Evolutionary conservation across 768 basidiomycete genomes (phyloP).

Genomic region (Lentinula sp.): DNA sequence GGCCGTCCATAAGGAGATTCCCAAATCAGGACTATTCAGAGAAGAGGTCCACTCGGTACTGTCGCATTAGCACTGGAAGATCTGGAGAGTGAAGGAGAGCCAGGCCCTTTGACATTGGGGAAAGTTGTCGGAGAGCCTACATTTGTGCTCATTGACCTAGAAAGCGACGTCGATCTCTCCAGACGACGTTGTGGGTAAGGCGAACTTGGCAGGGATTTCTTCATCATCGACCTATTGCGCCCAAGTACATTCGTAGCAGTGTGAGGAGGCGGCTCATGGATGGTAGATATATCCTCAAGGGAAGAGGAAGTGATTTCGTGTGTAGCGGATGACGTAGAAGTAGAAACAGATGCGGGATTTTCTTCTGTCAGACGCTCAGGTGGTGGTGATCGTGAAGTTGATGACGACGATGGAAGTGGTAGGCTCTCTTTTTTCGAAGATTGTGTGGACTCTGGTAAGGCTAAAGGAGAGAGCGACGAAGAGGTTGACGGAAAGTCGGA

Average conservation of each 20-base stretch:
- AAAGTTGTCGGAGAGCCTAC: not conserved
- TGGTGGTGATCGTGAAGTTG: not conserved
- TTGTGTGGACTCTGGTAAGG: not conserved
- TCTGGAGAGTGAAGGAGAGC: not conserved
- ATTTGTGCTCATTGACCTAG: not conserved
- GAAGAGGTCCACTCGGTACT: not conserved
- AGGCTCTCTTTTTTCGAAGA: not conserved
- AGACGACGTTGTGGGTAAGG: conserved; percentile 1
- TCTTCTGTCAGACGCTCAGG: not conserved
- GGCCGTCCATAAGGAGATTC: too few relatives aligned
- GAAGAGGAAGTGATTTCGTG: not conserved
- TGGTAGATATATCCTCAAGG: not conserved
- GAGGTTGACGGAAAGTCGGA: not conserved
- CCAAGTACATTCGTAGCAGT: not conserved
- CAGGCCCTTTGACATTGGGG: not conserved
- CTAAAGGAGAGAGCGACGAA: not conserved
- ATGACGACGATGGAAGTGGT: not conserved
- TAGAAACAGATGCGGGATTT: not conserved
- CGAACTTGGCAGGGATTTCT: conserved; percentile 3
- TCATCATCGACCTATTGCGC: not conserved
- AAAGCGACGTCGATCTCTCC: not conserved
- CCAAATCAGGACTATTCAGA: too few relatives aligned
- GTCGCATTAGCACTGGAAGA: not conserved
- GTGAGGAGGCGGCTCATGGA: not conserved
- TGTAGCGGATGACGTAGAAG: not conserved